Conservation (phyloP, 1,284 basidiomycete genomes). For the Chiua sp. region DNA sequence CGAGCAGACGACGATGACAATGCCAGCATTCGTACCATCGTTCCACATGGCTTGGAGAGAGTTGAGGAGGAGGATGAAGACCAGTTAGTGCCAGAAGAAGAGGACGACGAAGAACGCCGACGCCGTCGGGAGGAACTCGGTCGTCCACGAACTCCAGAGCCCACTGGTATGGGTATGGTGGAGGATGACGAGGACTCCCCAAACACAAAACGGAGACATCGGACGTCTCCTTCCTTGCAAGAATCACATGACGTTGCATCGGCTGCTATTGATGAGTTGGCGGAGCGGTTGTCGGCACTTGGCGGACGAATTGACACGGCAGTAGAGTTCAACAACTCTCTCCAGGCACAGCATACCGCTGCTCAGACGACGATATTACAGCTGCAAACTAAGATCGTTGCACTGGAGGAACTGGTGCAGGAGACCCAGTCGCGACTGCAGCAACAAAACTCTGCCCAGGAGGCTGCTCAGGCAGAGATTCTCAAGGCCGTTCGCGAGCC, state of each 20-base stretch:
- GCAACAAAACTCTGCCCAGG: constrained; percentile 48
- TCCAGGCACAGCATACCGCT: constrained; percentile 81
- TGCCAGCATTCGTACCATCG: constrained; percentile 65
- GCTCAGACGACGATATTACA: constrained; percentile 81
- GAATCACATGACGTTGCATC: constrained; percentile 29
- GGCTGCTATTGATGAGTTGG: constrained; percentile 60
- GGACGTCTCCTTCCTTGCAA: constrained; percentile 19
- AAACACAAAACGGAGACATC: constrained; percentile 21
- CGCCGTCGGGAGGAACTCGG: constrained; percentile 63
- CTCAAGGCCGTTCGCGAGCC: constrained; percentile 43
- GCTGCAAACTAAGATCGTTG: constrained; percentile 72
- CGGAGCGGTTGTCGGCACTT: constrained; percentile 73
- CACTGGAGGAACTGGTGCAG: constrained; percentile 62
- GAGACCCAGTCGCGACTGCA: constrained; percentile 44
- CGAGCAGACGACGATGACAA: constrained; percentile 66
- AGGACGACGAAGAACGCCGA: constrained; percentile 50
- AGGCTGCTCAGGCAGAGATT: constrained; percentile 46
- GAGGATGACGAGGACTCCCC: constrained; percentile 45
- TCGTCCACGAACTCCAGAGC: constrained; percentile 78
- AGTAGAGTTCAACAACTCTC: constrained; percentile 71
- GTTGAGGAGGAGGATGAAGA: constrained; percentile 81
- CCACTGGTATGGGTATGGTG: constrained; percentile 68
- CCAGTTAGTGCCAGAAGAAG: constrained; percentile 50
- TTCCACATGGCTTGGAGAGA: constrained; percentile 71
- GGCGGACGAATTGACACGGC: constrained; percentile 81